A percentile compares a stretch with the other conserved stretches of the same genome.
These are phyloP conservation scores for Xerocomus cyaneibrunnescens DNA, from an alignment of 1,284 basidiomycete species.

Conservation along the genomic window DNA sequence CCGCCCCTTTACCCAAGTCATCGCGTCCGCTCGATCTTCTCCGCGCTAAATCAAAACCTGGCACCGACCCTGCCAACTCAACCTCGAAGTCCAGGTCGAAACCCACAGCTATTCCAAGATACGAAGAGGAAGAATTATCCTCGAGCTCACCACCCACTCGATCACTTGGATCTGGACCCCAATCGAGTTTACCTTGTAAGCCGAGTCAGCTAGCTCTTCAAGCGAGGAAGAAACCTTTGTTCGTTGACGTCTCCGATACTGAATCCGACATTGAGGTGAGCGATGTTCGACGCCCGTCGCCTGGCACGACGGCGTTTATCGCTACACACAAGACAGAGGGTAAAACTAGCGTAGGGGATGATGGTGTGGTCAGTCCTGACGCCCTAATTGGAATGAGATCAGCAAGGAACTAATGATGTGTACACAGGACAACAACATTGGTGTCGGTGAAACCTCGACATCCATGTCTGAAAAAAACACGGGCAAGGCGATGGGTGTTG, in stretches of 20 bases:
- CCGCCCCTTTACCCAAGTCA: constrained; percentile 17
- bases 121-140: constrained; percentile 18
- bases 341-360: not conserved
- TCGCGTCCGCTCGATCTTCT: constrained; percentile 30
- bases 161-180: not conserved
- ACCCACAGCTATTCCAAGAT: not conserved
- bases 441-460: not conserved
- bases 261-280: constrained; percentile 26
- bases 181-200: not conserved
- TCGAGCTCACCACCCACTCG: constrained; percentile 5
- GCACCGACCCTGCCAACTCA: not conserved
- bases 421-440: constrained; percentile 9
- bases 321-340: not conserved
- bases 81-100: not conserved
- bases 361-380: constrained; percentile 13
- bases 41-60: constrained; percentile 18
- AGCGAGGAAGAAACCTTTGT: constrained; percentile 19
- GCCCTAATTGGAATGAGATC: not conserved
- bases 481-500: not conserved
- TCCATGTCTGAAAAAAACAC: not conserved
- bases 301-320: not conserved
- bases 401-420: constrained; percentile 3
- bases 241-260: constrained; percentile 29
- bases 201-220: not conserved
- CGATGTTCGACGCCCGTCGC: constrained; percentile 6